A percentile compares a stretch with the other conserved stretches of the same genome.
phyloP scores from a whole-genome alignment of 2,329 filamentous ascomycete genomes.

The Diplodia scrobiculata region DNA sequence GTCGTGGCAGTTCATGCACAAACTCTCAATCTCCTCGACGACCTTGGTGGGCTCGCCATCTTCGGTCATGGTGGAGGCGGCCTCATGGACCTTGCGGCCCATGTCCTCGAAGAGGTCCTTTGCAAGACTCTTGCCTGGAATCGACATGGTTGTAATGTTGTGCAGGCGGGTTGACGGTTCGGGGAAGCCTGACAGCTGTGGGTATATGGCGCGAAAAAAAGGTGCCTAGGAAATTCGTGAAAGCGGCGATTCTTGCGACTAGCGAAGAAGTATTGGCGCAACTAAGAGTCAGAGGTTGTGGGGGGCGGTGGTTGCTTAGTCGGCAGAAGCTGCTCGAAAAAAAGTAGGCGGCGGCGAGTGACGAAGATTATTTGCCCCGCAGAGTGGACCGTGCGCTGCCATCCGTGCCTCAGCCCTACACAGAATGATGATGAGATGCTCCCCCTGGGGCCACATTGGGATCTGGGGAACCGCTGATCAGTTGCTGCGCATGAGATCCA shows the following conservation, averaged over 20 bases:
- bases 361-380: slow-evolving; percentile 24
- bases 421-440: neutral
- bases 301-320: slow-evolving; percentile 19
- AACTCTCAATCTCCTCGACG: slow-evolving; percentile 57
- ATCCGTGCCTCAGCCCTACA: slow-evolving; percentile 19
- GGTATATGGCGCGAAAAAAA: neutral
- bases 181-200: neutral
- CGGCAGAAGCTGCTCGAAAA: slow-evolving; percentile 22
- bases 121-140: slow-evolving; percentile 42
- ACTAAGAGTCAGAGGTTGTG: neutral
- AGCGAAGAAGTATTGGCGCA: neutral
- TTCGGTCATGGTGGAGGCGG: slow-evolving; percentile 41
- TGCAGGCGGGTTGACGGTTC: neutral
- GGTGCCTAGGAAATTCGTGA: neutral
- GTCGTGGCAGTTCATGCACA: slow-evolving; percentile 60
- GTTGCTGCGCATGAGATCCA: slow-evolving; percentile 56
- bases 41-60: slow-evolving; percentile 51
- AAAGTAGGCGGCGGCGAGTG: slow-evolving; percentile 22
- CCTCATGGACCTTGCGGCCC: slow-evolving; percentile 52
- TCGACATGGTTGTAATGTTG: slow-evolving; percentile 39
- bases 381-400: slow-evolving; percentile 15
- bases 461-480: slow-evolving; percentile 17
- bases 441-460: neutral
- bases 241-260: neutral
- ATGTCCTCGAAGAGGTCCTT: slow-evolving; percentile 57